Base-by-base conservation (phyloP, 2,329 filamentous ascomycete genomes). In the Colletotrichum camelliae region DNA sequence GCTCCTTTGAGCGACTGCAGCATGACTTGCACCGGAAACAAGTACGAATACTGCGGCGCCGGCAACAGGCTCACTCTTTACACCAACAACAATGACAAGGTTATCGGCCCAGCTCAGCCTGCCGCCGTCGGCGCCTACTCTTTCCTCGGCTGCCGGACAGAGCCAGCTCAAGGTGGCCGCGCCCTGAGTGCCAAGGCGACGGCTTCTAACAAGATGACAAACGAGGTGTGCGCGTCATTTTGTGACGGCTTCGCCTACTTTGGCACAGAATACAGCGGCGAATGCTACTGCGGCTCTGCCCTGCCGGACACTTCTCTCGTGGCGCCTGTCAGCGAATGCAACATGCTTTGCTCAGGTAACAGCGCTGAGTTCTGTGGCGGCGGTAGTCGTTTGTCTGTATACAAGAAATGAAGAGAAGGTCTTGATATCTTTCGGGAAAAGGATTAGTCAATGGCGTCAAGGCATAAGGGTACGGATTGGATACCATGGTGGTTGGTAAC, bases 271-370 rank as follows among this genome's bases (percentile, higher is more conserved):
- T 85, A 85, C 72, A 82, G 83, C n/a, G 77, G 79, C 12, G 82
- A 84, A 77, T 84, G 84, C 75, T 86, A 84, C 77, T 85, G 84
- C 72, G 83, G 84, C n/a, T 76, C 83, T 64, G 69, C 72, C 8
- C 76, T 86, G 27, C 79, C 73, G 6, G 61, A 74, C n/a, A 79
- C 77, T 7, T 83, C 83, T n/a, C 74, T 79, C 2, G 79, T 78
- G 67, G 83, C 80, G 6, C 74, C 81, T 4, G 78, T 72, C 29
- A 74, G 71, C 4, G 85, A 88, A 29, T 88, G 86, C 79, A 79
- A 72, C 7, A 87, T 88, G 84, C 77, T 82, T 21, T 88, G 87
- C 78, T 81, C 80, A 3, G 87, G 86, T 1, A 83, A 83, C 67
- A 77, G 72, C 15, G 61, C 68, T 2, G 80, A 87, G 80, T 84